A percentile compares a stretch with the other conserved stretches of the same genome.
phyloP scores from a whole-genome alignment of 352 stramenopile species.

The Globisporangium cederbergense region DNA sequence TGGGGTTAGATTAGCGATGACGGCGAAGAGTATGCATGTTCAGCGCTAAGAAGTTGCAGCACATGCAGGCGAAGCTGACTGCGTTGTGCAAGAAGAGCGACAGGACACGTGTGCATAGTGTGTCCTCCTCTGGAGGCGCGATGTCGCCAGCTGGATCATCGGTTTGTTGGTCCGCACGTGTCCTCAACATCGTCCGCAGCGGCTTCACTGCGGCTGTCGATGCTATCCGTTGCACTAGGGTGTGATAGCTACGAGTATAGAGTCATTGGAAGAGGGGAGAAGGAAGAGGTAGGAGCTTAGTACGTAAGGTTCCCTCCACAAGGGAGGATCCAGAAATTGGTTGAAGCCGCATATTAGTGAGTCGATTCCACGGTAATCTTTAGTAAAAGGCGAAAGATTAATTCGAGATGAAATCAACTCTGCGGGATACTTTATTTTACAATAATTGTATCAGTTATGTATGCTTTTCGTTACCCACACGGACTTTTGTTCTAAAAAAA shows the following conservation, averaged over 20 bases:
- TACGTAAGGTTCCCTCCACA: background rate
- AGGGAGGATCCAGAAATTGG: conserved; percentile 35
- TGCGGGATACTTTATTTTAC: conserved; percentile 9
- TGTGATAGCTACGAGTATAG: background rate
- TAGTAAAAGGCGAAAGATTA: conserved; percentile 95
- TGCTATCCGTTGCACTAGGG: background rate
- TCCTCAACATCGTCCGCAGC: background rate
- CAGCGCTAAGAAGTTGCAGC: too few relatives aligned
- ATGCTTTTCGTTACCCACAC: background rate
- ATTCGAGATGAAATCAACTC: conserved; percentile 70
- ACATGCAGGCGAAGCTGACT: too few relatives aligned
- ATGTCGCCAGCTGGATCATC: background rate
- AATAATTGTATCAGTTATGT: too few relatives aligned
- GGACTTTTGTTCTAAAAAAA: background rate
- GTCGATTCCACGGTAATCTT: conserved; percentile 90
- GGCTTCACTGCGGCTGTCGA: background rate
- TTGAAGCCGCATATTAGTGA: conserved; percentile 69
- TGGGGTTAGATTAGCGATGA: too few relatives aligned
- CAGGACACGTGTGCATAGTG: too few relatives aligned
- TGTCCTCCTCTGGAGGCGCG: background rate
- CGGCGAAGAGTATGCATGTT: too few relatives aligned
- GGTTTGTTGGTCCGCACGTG: background rate
- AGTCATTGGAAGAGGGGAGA: background rate
- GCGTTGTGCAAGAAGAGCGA: too few relatives aligned
- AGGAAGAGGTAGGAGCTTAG: too few relatives aligned